Percentiles rank a stretch among this genome's conserved stretches.
phyloP scores from a whole-genome alignment of 352 stramenopile genomes.

The Globisporangium barbulae region DNA sequence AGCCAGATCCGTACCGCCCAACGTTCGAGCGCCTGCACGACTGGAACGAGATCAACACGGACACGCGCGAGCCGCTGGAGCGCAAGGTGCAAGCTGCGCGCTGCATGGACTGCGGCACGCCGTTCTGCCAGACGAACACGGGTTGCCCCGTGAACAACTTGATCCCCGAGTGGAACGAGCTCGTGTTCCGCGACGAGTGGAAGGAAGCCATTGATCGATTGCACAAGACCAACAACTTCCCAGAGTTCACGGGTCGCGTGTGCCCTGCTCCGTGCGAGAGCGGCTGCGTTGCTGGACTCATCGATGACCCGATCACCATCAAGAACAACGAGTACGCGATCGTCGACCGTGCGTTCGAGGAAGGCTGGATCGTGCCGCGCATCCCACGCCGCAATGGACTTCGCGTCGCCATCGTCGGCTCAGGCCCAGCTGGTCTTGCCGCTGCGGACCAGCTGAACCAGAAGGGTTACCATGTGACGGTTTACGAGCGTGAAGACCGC shows the following conservation, averaged over 20 bases:
- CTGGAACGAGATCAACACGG: conserved; percentile 97
- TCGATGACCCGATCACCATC: conserved; percentile 97
- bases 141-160: conserved; percentile 98
- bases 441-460: conserved; percentile 97
- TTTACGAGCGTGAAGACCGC: conserved; percentile 96
- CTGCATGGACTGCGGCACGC: conserved; percentile 99
- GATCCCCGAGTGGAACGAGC: conserved; percentile 98
- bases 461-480: conserved; percentile 95
- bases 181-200: conserved; percentile 97
- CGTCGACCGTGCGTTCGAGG: conserved; percentile 94
- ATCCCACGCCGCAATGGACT: conserved; percentile 93
- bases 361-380: conserved; percentile 94
- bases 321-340: conserved; percentile 99
- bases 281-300: conserved; percentile 94
- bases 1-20: conserved; percentile 92
- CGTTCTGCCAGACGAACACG: conserved; percentile 98
- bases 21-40: conserved; percentile 92
- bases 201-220: conserved; percentile 94
- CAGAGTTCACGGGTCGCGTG: conserved; percentile 97
- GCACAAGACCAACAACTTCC: conserved; percentile 99
- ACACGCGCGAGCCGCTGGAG: conserved; percentile 82
- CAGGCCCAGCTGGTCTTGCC: conserved; percentile 90
- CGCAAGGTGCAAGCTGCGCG: conserved; percentile 94
- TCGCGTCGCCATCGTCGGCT: conserved; percentile 95
- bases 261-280: conserved; percentile 97